phyloP scores from a whole-genome alignment of 1,139 yeast genomes.

The Entelexis paramagnoliae region DNA sequence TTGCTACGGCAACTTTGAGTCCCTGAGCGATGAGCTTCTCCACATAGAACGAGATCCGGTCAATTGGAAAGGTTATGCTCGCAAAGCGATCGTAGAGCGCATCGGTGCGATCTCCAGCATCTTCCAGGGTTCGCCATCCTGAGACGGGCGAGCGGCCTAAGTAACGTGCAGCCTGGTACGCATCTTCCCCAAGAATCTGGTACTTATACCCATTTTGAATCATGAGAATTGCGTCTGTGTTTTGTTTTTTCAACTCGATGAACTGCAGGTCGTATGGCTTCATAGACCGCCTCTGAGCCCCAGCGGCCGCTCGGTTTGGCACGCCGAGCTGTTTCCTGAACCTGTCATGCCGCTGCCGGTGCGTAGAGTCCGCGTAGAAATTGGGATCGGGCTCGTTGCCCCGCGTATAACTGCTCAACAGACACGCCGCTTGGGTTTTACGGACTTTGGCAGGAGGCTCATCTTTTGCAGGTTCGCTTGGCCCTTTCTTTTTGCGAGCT shows the following conservation, averaged over 20 bases:
- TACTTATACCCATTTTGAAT: constrained; percentile 88
- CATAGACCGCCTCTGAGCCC: constrained; percentile 25
- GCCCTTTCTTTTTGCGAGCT: background rate
- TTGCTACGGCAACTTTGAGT: constrained; percentile 70
- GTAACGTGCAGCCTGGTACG: constrained; percentile 52
- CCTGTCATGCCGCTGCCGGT: constrained; percentile 5
- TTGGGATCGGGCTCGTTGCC: constrained; percentile 3
- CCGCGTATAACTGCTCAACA: background rate
- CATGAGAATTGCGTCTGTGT: constrained; percentile 61
- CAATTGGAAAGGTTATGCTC: constrained; percentile 76
- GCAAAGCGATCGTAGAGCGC: constrained; percentile 51
- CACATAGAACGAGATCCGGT: constrained; percentile 46
- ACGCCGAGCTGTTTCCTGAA: constrained; percentile 4
- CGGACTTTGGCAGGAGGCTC: background rate
- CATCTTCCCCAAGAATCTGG: constrained; percentile 79
- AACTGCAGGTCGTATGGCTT: constrained; percentile 81
- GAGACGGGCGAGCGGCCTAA: constrained; percentile 55
- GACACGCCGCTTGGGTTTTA: background rate
- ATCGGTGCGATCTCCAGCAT: constrained; percentile 33
- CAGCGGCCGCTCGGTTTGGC: background rate
- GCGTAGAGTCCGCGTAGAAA: background rate
- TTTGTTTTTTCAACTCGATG: constrained; percentile 46
- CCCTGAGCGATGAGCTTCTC: constrained; percentile 36
- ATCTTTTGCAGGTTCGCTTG: background rate
- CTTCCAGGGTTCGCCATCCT: constrained; percentile 34